A percentile compares a stretch with the other conserved stretches of the same genome.
phyloP scores from a whole-genome alignment of 108 stramenopile genomes.

The Mediolabrus comicus region DNA sequence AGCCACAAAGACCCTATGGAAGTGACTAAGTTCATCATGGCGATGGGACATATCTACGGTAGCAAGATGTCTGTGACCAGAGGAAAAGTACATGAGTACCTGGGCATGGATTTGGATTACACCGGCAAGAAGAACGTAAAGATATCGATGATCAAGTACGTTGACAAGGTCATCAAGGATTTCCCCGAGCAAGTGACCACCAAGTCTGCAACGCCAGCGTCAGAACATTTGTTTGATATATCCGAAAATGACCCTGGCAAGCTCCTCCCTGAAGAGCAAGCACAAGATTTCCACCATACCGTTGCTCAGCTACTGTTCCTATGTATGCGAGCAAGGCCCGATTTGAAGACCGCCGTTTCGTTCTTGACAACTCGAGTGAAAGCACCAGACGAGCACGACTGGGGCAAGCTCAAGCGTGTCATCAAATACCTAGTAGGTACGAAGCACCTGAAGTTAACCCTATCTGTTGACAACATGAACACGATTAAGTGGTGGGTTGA shows the following conservation, averaged over 20 bases:
- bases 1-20: not conserved
- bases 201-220: conserved; percentile 21
- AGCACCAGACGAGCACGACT: conserved; percentile 16
- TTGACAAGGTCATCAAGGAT: conserved; percentile 26
- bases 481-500: conserved; percentile 23
- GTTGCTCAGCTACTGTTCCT: not conserved
- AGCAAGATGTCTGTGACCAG: not conserved
- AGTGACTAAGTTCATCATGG: not conserved
- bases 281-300: not conserved
- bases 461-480: conserved; percentile 1
- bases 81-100: conserved; percentile 27
- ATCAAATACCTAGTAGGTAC: conserved; percentile 43
- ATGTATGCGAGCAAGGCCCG: not conserved
- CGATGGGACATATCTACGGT: not conserved
- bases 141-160: conserved; percentile 21
- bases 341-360: conserved; percentile 2
- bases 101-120: conserved; percentile 43
- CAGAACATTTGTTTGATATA: conserved; percentile 25
- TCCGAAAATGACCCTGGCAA: not conserved
- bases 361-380: conserved; percentile 17
- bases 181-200: conserved; percentile 13
- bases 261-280: not conserved
- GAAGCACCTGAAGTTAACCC: not conserved
- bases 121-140: not conserved
- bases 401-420: conserved; percentile 19